A percentile compares a stretch with the other conserved stretches of the same genome.
phyloP scores from a whole-genome alignment of 179 eudicot genomes.

The Actinidia chinensis region DNA sequence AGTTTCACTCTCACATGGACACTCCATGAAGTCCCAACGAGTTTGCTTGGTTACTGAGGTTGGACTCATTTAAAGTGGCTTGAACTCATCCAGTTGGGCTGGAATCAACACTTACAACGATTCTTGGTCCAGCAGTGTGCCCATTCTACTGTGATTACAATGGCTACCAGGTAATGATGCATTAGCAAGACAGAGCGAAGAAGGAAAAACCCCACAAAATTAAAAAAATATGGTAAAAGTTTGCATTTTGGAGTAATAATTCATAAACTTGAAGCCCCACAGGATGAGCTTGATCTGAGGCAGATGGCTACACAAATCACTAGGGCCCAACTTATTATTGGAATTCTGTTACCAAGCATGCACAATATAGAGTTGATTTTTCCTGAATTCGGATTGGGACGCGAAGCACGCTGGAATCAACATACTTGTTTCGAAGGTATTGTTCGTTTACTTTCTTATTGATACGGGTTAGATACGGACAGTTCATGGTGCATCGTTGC shows the following conservation, averaged over 20 bases:
- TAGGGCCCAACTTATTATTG: constrained; percentile 36
- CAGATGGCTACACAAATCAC: constrained; percentile 65
- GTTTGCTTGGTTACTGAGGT: constrained; percentile 45
- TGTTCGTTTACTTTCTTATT: no score
- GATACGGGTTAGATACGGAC: no score
- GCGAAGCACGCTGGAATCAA: constrained; percentile 62
- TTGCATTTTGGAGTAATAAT: no score
- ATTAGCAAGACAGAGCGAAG: no score
- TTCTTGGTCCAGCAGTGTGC: constrained; percentile 54
- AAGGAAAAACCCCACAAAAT: no score
- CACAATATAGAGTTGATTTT: constrained; percentile 29
- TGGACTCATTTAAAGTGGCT: constrained; percentile 56
- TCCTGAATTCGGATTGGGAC: constrained; percentile 74
- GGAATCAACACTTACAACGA: constrained; percentile 37
- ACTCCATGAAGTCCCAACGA: not conserved
- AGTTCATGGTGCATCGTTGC: no score
- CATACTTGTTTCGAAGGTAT: constrained; percentile 54
- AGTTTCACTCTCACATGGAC: constrained; percentile 50
- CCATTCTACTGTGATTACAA: constrained; percentile 55
- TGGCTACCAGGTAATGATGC: constrained; percentile 57
- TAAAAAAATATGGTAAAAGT: no score
- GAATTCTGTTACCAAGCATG: constrained; percentile 40
- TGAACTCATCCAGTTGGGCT: no score
- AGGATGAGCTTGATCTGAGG: constrained; percentile 82
- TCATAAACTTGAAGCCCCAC: no score